Base-by-base conservation (phyloP, 257 asterid species). In the Solanum dulcamara region DNA sequence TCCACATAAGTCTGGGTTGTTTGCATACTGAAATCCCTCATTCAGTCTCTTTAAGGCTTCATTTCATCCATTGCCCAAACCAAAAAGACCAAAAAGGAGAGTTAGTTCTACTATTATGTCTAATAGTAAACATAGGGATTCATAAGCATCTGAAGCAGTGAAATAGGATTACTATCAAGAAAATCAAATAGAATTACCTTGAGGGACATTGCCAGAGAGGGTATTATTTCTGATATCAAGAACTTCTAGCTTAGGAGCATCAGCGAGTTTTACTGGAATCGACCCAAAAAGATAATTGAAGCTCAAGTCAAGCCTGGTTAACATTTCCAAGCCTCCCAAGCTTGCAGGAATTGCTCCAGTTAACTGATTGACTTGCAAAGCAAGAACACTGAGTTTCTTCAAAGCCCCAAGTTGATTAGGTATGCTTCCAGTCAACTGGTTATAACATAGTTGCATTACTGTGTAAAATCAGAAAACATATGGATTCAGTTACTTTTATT, bases 291-390 rank as follows among this genome's bases (percentile, higher is more conserved):
- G 93, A 81, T 66, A 68, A 90, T 97, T 97, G 80, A 88, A 93
- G 86, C 99, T 95, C 92, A 97, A 89, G 80, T 97, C 98, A 92
- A 97, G 62, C 90, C 99, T 94, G 62, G 92, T 94, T 83, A 97
- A 85, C 90, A 86, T 79, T 85, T 40, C 24, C 87, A 97, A 89
- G 38, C 86, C 89, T 30, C 98, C 99, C 51, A 97, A 90, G 83
- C 92, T 92, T 32, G 99, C 98, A 46, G 98, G 99, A 87, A 96
- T 96, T 35, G 99, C 98, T 81, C 98, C 98, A 42, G 84, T 90
- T 89, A 97, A 89, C 86, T 89, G 91, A 90, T 95, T 97, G 89
- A 92, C 91, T 84, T 97, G 99, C 59, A 97, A 92, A 71, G 98
- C 97, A 85, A 95, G 94, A 87, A 95, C 99, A 88, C 62, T 91